These are phyloP conservation scores for Thozetella sp. DNA, from an alignment of 495 filamentous ascomycete species.

Conservation along the genomic window DNA sequence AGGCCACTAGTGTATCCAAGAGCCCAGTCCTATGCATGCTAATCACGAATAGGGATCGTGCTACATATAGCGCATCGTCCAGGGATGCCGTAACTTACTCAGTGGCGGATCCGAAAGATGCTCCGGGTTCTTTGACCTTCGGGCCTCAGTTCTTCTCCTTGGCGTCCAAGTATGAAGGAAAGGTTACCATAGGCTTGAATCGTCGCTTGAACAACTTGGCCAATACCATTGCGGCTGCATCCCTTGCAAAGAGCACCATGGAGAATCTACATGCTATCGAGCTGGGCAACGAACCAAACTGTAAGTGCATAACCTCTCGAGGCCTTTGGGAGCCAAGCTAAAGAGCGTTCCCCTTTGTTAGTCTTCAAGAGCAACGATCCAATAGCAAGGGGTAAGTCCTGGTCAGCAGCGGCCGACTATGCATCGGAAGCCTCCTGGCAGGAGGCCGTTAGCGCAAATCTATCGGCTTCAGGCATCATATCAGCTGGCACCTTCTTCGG, in stretches of 20 bases:
- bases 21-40: neutral
- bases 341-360: neutral
- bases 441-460: conserved; percentile 34
- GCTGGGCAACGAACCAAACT: conserved; percentile 47
- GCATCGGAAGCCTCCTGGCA: conserved; percentile 43
- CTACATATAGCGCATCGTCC: conserved; percentile 37
- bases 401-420: conserved; percentile 42
- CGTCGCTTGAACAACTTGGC: conserved; percentile 37
- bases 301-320: neutral
- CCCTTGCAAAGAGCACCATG: conserved; percentile 27
- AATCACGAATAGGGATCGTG: conserved; percentile 30
- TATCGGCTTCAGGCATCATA: conserved; percentile 27
- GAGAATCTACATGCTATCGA: conserved; percentile 43
- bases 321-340: neutral
- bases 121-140: conserved; percentile 41
- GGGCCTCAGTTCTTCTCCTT: conserved; percentile 39
- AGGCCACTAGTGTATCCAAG: neutral
- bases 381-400: conserved; percentile 35
- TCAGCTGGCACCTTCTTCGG: conserved; percentile 45
- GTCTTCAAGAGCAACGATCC: conserved; percentile 24
- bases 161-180: conserved; percentile 37
- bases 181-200: conserved; percentile 45
- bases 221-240: conserved; percentile 43
- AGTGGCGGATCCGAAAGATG: conserved; percentile 36
- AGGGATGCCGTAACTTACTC: conserved; percentile 35